A percentile compares a stretch with the other conserved stretches of the same genome.
These are phyloP conservation scores for Pichia eremophila DNA, from an alignment of 805 yeast species.

Conservation along the genomic window DNA sequence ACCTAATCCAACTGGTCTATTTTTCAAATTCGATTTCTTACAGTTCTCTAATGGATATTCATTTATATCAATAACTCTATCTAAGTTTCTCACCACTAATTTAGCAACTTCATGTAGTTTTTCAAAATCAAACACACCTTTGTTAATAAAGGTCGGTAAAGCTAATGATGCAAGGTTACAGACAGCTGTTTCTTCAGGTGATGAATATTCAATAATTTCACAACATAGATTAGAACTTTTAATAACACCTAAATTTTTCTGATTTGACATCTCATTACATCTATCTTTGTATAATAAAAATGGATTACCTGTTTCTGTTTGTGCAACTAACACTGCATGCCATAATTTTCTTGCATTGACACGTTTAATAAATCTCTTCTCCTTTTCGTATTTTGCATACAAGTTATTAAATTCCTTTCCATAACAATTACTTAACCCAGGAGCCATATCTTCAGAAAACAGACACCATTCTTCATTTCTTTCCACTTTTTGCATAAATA, in stretches of 20 bases:
- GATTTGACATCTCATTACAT: constrained; percentile 80
- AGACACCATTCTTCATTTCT: constrained; percentile 74
- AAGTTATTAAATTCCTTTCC: constrained; percentile 76
- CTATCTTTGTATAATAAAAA: constrained; percentile 91
- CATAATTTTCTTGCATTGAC: constrained; percentile 85
- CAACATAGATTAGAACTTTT: constrained; percentile 92
- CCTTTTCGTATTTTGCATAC: constrained; percentile 63
- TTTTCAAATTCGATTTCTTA: constrained; percentile 60
- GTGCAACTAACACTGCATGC: constrained; percentile 83
- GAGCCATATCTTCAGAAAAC: constrained; percentile 83
- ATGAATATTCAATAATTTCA: constrained; percentile 87
- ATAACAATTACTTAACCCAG: constrained; percentile 72
- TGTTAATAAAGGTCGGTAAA: constrained; percentile 60
- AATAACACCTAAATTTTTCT: constrained; percentile 84
- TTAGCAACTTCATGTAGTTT: constrained; percentile 69
- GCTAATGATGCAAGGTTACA: constrained; percentile 92
- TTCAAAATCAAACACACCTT: constrained; percentile 55
- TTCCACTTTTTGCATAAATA: constrained; percentile 88
- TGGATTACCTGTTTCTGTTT: constrained; percentile 95
- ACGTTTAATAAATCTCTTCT: constrained; percentile 53
- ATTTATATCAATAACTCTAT: constrained; percentile 77
- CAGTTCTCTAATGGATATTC: constrained; percentile 79
- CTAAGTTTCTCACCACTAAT: constrained; percentile 69
- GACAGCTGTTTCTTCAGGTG: constrained; percentile 89
- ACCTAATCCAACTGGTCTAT: constrained; percentile 94